Conservation (phyloP, 108 stramenopile genomes). For the Schizochytrium sp. region DNA sequence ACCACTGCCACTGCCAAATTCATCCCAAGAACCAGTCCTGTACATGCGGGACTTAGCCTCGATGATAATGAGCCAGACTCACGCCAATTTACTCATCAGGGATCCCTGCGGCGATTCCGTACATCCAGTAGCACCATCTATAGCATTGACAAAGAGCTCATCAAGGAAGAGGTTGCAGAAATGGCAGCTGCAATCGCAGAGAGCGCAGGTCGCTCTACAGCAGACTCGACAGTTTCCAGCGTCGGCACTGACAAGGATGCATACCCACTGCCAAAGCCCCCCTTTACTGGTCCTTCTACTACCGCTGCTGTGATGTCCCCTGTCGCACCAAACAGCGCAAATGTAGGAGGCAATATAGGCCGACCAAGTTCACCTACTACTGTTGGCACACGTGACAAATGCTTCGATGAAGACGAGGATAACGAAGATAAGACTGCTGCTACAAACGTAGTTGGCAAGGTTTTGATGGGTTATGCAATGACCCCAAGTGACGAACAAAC, state of each 20-base stretch:
- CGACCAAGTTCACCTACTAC: neutral
- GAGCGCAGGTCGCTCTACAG: neutral
- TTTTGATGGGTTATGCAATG: conserved; percentile 54
- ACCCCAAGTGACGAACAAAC: conserved; percentile 26
- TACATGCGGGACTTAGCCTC: neutral
- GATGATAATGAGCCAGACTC: conserved; percentile 7
- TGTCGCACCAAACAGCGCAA: too few species aligned
- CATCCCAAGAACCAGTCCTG: neutral
- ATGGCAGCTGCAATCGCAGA: neutral
- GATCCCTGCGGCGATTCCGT: conserved; percentile 35
- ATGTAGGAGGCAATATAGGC: neutral
- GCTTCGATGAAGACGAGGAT: neutral
- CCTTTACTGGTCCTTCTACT: too few species aligned
- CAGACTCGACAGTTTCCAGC: neutral
- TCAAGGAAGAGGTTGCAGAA: neutral
- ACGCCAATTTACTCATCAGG: conserved; percentile 5
- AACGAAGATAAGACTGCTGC: conserved; percentile 16
- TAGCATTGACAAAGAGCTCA: conserved; percentile 40
- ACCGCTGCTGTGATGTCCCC: too few species aligned
- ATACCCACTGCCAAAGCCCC: too few species aligned
- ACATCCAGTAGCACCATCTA: neutral
- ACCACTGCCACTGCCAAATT: neutral
- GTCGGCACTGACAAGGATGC: too few species aligned
- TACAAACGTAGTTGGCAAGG: conserved; percentile 43
- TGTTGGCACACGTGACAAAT: neutral